A percentile compares a stretch with the other conserved stretches of the same genome.
These are phyloP conservation scores for Termitomyces sp. DNA, from an alignment of 768 basidiomycete genomes.

Conservation along the genomic window DNA sequence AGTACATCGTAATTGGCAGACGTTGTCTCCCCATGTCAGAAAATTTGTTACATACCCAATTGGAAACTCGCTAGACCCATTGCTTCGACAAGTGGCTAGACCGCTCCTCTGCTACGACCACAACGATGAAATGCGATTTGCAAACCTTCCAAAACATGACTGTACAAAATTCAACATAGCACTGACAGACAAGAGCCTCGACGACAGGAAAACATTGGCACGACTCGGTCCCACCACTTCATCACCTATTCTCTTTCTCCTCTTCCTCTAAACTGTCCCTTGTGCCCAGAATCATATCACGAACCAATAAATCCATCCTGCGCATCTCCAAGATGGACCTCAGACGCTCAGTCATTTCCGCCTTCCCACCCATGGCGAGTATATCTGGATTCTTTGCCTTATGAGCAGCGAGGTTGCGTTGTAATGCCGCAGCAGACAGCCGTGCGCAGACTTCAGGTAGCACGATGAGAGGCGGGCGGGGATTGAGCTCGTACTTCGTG, in stretches of 20 bases:
- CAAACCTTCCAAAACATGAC: background rate
- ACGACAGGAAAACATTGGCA: background rate
- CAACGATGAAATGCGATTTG: too few species aligned
- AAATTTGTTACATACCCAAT: background rate
- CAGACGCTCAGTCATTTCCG: constrained; percentile 48
- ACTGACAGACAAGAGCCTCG: background rate
- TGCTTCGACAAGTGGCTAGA: too few species aligned
- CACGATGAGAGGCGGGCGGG: constrained; percentile 45
- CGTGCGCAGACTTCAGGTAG: constrained; percentile 34
- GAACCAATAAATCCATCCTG: constrained; percentile 46
- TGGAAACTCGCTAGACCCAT: background rate
- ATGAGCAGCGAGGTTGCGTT: constrained; percentile 56
- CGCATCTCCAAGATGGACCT: constrained; percentile 41
- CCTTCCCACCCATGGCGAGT: background rate
- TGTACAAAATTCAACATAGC: background rate
- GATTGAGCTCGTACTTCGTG: constrained; percentile 42
- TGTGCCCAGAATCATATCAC: constrained; percentile 30
- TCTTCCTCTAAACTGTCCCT: background rate
- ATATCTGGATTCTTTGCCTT: constrained; percentile 34
- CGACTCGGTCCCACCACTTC: background rate
- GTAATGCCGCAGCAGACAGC: constrained; percentile 45
- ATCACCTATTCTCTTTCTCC: background rate
- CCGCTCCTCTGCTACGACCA: too few species aligned
- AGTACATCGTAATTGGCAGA: background rate
- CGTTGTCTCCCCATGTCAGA: background rate